Evolutionary conservation across 257 asterid genomes (phyloP).

Genomic region (Handroanthus guayacan): DNA sequence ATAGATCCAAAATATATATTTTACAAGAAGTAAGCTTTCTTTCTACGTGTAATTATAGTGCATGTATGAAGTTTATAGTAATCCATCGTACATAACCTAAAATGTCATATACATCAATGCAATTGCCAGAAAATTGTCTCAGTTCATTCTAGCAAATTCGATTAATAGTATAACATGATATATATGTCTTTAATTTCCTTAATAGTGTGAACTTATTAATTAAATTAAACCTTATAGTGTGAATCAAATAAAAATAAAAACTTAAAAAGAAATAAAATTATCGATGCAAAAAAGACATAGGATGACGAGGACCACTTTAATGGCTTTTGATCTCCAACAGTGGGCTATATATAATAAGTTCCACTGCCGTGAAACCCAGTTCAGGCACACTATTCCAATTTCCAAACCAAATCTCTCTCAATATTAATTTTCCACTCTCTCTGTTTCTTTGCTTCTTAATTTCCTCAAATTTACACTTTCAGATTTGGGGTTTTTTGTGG

Average conservation of each 20-base stretch:
- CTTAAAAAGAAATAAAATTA: slow-evolving; percentile 24
- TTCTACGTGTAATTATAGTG: too few relatives aligned
- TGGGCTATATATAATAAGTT: slow-evolving; percentile 41
- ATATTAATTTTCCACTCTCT: neutral
- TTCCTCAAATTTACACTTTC: neutral
- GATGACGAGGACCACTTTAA: slow-evolving; percentile 64
- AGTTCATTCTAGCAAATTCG: neutral
- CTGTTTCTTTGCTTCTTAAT: neutral
- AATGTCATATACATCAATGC: neutral
- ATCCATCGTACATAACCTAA: too few relatives aligned
- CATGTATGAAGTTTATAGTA: too few relatives aligned
- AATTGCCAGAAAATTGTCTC: slow-evolving; percentile 20
- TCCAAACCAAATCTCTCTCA: neutral
- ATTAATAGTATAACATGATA: neutral
- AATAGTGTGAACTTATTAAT: slow-evolving; percentile 27
- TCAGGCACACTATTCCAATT: neutral
- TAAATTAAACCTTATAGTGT: slow-evolving; percentile 21
- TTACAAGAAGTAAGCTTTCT: too few relatives aligned
- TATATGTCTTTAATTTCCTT: neutral
- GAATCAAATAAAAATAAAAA: slow-evolving; percentile 27
- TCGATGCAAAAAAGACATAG: slow-evolving; percentile 46
- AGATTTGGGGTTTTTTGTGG: neutral
- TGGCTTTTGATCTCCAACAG: slow-evolving; percentile 54
- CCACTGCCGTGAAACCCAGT: slow-evolving; percentile 36
- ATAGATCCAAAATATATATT: too few relatives aligned